Conservation (phyloP, 805 yeast species). For the Candida maesae region DNA sequence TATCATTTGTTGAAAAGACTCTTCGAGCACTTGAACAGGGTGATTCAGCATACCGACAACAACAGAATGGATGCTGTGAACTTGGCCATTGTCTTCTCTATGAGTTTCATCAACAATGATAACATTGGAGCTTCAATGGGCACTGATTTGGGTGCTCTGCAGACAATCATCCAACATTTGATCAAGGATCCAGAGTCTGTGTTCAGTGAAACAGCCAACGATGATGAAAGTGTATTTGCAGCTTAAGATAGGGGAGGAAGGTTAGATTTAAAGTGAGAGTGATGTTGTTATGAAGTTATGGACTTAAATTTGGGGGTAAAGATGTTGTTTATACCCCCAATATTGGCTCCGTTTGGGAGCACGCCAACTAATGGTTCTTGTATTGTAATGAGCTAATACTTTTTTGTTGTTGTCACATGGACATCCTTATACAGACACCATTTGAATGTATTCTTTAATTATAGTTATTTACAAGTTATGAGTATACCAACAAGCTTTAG, state of each 20-base stretch:
- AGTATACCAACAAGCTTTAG: conserved; percentile 1
- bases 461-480: neutral
- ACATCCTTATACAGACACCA: no score
- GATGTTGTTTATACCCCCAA: no score
- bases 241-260: no score
- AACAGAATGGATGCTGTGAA: conserved; percentile 90
- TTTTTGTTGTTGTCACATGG: no score
- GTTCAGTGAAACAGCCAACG: conserved; percentile 21
- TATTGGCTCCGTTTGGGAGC: no score
- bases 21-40: conserved; percentile 63
- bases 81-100: conserved; percentile 82
- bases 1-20: conserved; percentile 65
- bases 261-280: no score
- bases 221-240: conserved; percentile 9
- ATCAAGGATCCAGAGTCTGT: conserved; percentile 38
- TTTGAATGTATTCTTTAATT: neutral
- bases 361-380: no score
- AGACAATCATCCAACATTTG: conserved; percentile 46
- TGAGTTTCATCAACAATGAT: conserved; percentile 51
- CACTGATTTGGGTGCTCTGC: conserved; percentile 49
- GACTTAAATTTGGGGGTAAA: neutral
- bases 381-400: no score
- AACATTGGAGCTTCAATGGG: conserved; percentile 43
- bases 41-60: conserved; percentile 58
- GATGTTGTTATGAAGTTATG: neutral